Evolutionary conservation across 2,329 filamentous ascomycete species (phyloP).

Genomic region (Neophaeococcomyces aloes): DNA sequence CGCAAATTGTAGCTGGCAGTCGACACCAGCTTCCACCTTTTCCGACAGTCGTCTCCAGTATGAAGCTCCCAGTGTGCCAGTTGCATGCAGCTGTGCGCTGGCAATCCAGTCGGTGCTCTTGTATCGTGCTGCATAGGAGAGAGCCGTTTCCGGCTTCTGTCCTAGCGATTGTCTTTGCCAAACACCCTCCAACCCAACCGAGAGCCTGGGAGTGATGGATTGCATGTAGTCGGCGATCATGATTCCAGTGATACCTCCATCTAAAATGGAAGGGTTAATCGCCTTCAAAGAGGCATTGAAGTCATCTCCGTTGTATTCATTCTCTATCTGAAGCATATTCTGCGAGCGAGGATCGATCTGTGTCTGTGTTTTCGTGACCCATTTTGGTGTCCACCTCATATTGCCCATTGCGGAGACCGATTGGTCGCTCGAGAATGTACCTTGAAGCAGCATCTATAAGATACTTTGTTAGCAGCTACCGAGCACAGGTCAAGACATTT

Average conservation of each 20-base stretch:
- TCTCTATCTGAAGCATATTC: constrained; percentile 86
- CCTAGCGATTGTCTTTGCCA: constrained; percentile 81
- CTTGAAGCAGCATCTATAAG: constrained; percentile 80
- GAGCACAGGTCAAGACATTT: neutral
- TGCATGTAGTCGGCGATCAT: constrained; percentile 94
- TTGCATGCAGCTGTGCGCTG: constrained; percentile 77
- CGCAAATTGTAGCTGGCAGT: constrained; percentile 78
- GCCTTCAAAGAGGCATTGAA: constrained; percentile 90
- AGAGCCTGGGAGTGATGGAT: constrained; percentile 74
- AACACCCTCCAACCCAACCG: constrained; percentile 81
- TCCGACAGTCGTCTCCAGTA: constrained; percentile 93
- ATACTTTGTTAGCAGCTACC: constrained; percentile 8
- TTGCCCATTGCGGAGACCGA: constrained; percentile 82
- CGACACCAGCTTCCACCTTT: constrained; percentile 90
- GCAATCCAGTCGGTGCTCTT: constrained; percentile 88
- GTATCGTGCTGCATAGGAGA: constrained; percentile 88
- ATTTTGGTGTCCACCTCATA: constrained; percentile 69
- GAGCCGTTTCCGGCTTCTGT: constrained; percentile 77
- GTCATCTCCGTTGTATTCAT: constrained; percentile 87
- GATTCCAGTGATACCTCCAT: constrained; percentile 88
- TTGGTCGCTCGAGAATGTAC: constrained; percentile 86
- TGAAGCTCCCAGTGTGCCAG: constrained; percentile 77
- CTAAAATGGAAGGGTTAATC: constrained; percentile 86
- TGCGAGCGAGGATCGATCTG: constrained; percentile 72
- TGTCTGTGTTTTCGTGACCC: constrained; percentile 78